Evolutionary conservation across 1,284 basidiomycete genomes (phyloP), one percentile per base, ranked within the genome.

Genomic region (Ceratobasidium sp.): DNA sequence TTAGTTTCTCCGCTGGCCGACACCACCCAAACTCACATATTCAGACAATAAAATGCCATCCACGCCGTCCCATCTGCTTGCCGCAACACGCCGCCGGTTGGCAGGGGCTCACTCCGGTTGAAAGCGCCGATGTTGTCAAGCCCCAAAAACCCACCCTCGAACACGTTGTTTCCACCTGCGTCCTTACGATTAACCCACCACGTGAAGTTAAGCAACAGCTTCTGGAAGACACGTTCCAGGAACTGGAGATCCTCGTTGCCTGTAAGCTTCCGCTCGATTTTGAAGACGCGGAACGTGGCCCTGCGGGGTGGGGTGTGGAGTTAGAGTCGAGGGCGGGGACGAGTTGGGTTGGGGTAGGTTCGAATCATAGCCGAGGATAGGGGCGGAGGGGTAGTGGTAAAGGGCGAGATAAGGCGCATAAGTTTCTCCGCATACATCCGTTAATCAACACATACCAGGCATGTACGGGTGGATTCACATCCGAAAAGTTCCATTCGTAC

Each of bases 101-200:
- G 96, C 51, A 98, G 84, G 27, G 94, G 94, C 83, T 99, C 97
- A 2, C 96, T 98, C 68, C 97, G 92, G 84, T 99, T 99, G 87
- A 99, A 99, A 7, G 95, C 90, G 22, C 96, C 96, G 76, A 99
- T 98, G 81, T 99, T 99, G 85, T 99, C 97, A 59, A 99, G 85
- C 58, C 97, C 97, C 63, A 99, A 87, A 87, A 99, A 99, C 41
- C 97, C 97, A 65, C 97, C 97, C 82, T 99, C 97, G 80, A 99
- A 99, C 46, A 99, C 94, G 81, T 97, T 97, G 83, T 95, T 92
- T 31, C 97, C 97, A 27, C 90, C 94, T 73, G 92, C 87, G 80
- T 99, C 97, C 82, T 99, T 99, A 72, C 97, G 91, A 83, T 99
- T 99, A 46, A 98, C 96, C 97, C 97, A 99, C 87, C 97, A 98